phyloP scores from a whole-genome alignment of 179 eudicot genomes.

The Sideroxylon spinosum region DNA sequence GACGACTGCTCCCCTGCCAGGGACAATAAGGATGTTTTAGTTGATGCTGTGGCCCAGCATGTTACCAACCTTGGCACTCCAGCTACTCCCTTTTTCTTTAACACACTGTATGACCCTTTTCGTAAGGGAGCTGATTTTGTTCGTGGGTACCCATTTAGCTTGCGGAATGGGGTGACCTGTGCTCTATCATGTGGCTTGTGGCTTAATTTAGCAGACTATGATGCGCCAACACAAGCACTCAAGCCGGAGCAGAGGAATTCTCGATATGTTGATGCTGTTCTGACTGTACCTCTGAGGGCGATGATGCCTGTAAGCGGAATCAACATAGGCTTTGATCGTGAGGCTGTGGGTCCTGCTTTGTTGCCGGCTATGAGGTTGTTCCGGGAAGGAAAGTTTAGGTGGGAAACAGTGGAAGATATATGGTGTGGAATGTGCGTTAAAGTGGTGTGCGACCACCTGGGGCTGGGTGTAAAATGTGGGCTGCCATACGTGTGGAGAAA shows the following conservation, averaged over 20 bases:
- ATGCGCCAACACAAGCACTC: constrained; percentile 96
- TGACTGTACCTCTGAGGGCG: constrained; percentile 64
- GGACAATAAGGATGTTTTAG: constrained; percentile 52
- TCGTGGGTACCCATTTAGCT: constrained; percentile 95
- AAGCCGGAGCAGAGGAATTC: constrained; percentile 66
- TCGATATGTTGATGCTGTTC: constrained; percentile 86
- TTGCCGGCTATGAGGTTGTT: constrained; percentile 72
- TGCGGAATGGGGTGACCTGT: constrained; percentile 76
- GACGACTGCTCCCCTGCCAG: constrained; percentile 91
- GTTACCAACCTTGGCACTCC: constrained; percentile 74
- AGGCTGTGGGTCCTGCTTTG: constrained; percentile 81
- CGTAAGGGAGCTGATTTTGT: constrained; percentile 88
- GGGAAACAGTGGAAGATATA: constrained; percentile 86
- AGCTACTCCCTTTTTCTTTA: constrained; percentile 93
- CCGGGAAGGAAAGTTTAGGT: constrained; percentile 79
- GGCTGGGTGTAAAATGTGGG: constrained; percentile 78
- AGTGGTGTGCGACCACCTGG: constrained; percentile 74
- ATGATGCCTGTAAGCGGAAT: constrained; percentile 89
- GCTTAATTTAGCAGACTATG: constrained; percentile 93
- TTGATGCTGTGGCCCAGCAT: constrained; percentile 75
- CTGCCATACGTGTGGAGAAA: constrained; percentile 90
- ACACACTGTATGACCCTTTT: constrained; percentile 90
- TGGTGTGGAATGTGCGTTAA: constrained; percentile 89
- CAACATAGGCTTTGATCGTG: constrained; percentile 74
- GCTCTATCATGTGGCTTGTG: constrained; percentile 90